Base-by-base conservation (phyloP, 139 green algal genomes). In the Coelastrella sp. region DNA sequence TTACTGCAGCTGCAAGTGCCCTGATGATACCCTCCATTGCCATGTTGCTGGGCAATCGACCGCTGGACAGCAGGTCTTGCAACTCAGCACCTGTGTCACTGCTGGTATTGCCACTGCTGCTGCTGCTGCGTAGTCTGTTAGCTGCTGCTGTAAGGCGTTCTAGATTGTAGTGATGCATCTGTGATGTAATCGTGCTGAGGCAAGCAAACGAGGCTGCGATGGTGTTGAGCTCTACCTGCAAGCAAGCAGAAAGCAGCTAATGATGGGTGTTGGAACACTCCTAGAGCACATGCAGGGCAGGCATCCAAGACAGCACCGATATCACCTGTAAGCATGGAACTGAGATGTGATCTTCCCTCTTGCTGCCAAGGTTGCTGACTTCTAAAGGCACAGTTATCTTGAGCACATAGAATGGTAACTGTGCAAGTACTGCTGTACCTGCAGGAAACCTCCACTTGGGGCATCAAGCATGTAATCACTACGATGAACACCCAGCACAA, bases 391-490 rank as follows among this genome's bases (percentile, higher is more conserved):
- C n/a, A n/a, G n/a, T n/a, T n/a, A n/a, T n/a, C n/a, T n/a, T n/a
- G n/a, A n/a, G n/a, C n/a, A n/a, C n/a, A n/a, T n/a, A n/a, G n/a
- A n/a, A n/a, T n/a, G n/a, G n/a, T n/a, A n/a, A n/a, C n/a, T n/a
- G n/a, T n/a, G n/a, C n/a, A n/a, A n/a, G n/a, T n/a, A n/a, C n/a
- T n/a, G n/a, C n/a, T n/a, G n/a, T 2, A 93, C 94, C 92, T 98
- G 95, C 89, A 99, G 85, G 63, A 99, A 91, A 8, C 85, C 89
- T 25, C 89, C 88, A 50, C 91, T 95, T n/a, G 93, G 94, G 25
- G 89, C 85, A 79, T 99, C 95, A 64, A 99, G 90, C 97, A 99
- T 99, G 93, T 99, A 99, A 91, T 99, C 97, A 2, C 92, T 96
- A 0, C 97, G 91, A 86, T 97, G 92, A 4, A 99, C 87, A 2